A percentile compares a stretch with the other conserved stretches of the same genome.
Evolutionary conservation across 805 yeast species (phyloP).

Genomic region (Saccharomycopsis sp.): DNA sequence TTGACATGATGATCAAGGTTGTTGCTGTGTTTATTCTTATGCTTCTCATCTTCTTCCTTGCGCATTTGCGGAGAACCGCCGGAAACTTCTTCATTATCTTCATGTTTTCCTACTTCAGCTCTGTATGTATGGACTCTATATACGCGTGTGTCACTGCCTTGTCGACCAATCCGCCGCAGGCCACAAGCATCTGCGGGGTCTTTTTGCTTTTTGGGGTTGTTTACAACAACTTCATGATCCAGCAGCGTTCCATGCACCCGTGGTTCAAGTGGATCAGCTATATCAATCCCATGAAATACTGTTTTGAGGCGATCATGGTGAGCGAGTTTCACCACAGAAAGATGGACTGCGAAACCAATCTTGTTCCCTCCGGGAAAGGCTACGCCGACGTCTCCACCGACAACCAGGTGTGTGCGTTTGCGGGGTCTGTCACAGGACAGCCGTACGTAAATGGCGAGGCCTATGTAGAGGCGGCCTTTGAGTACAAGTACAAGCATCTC

Average conservation of each 20-base stretch:
- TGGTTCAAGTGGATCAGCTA: slow-evolving; percentile 60
- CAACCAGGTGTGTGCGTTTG: slow-evolving; percentile 48
- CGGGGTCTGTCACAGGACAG: slow-evolving; percentile 53
- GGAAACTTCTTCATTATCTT: slow-evolving; percentile 48
- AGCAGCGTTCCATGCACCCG: slow-evolving; percentile 26
- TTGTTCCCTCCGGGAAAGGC: slow-evolving; percentile 53
- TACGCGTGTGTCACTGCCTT: slow-evolving; percentile 48
- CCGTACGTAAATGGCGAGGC: slow-evolving; percentile 48
- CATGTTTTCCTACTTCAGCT: slow-evolving; percentile 39
- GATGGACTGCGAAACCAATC: slow-evolving; percentile 42
- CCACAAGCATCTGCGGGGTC: slow-evolving; percentile 48
- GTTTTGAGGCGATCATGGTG: slow-evolving; percentile 55
- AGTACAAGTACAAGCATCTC: slow-evolving; percentile 48
- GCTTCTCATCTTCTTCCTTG: slow-evolving; percentile 42
- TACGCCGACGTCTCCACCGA: slow-evolving; percentile 34
- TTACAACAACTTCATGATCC: slow-evolving; percentile 40
- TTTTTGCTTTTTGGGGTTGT: slow-evolving; percentile 50
- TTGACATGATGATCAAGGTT: slow-evolving; percentile 32
- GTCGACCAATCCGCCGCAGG: slow-evolving; percentile 47
- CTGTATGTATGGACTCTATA: slow-evolving; percentile 46
- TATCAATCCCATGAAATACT: slow-evolving; percentile 48
- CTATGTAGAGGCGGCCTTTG: slow-evolving; percentile 42
- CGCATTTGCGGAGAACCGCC: slow-evolving; percentile 42
- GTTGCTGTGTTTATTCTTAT: slow-evolving; percentile 19
- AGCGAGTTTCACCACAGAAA: slow-evolving; percentile 55